phyloP scores from a whole-genome alignment of 2,329 filamentous ascomycete genomes.

The Penicillium corylophilum region DNA sequence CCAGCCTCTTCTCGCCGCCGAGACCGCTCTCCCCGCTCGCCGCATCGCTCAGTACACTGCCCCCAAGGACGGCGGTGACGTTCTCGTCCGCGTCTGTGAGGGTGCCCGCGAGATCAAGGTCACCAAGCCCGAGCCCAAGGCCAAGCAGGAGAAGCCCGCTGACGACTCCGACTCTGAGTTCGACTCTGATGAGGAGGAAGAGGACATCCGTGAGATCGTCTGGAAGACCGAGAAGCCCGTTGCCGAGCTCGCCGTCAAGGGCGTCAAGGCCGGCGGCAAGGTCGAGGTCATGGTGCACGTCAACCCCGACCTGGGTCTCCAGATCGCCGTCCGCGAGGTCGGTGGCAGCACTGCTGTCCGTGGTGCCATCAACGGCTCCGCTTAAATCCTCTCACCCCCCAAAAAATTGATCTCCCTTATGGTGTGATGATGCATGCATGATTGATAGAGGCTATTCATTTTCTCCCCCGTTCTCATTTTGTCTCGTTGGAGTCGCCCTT shows the following conservation, averaged over 20 bases:
- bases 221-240: conserved; percentile 85
- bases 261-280: conserved; percentile 82
- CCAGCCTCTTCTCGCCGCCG: conserved; percentile 74
- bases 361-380: conserved; percentile 53
- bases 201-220: conserved; percentile 84
- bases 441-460: conserved; percentile 28
- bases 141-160: conserved; percentile 62
- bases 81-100: conserved; percentile 85
- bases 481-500: conserved; percentile 22
- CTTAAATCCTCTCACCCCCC: conserved; percentile 13
- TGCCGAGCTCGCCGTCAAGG: conserved; percentile 81
- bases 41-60: conserved; percentile 75
- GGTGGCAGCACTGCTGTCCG: conserved; percentile 82
- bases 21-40: conserved; percentile 87
- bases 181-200: conserved; percentile 66
- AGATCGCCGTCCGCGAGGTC: conserved; percentile 79
- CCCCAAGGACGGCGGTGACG: conserved; percentile 79
- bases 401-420: conserved; percentile 22
- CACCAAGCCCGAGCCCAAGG: conserved; percentile 78
- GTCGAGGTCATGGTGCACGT: conserved; percentile 94
- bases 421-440: conserved; percentile 30
- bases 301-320: conserved; percentile 72
- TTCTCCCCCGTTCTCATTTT: conserved; percentile 17
- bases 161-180: conserved; percentile 62
- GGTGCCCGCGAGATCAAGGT: conserved; percentile 89